Base-by-base conservation (phyloP, 768 basidiomycete genomes). In the Kwoniella dendrophila region DNA sequence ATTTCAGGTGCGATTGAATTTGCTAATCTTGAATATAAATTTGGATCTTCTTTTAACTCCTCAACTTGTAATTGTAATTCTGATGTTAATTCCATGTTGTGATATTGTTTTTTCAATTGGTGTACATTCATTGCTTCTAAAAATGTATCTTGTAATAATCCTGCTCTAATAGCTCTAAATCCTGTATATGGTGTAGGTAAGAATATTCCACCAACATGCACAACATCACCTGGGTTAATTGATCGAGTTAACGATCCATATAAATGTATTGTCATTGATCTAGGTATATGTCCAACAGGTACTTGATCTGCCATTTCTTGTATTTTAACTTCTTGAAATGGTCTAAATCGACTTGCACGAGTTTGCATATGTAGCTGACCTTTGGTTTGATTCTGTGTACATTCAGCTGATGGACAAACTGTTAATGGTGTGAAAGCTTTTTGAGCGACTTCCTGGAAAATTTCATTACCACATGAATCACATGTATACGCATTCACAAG, bases 251-350 rank as follows among this genome's bases (percentile, higher is more conserved):
- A 84, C 62, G 84, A 88, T 24, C 96, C 96, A 66, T 91, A 87
- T 33, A 97, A 83, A 75, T 99, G 93, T n/a, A 96, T 79, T 0
- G 93, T 93, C 96, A 97, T 98, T 2, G 94, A 93, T 38, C 96
- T 88, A 24, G 96, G 96, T 60, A 99, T 99, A 78, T 99, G 96
- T 3, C 96, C 96, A 48, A 99, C 95, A 24, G 96, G 96, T 0
- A 99, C 96, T 87, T 99, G 96, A 74, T 98, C 95, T 26, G 95
- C 90, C 94, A 99, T 95, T 80, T 99, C 96, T 78, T 99, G 96
- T 57, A 99, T 94, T 80, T 95, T 95, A 63, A 96, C 86, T 80
- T 99, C 96, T 77, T 99, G 96, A 83, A 98, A 99, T 0, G 96
- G 94, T 71, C 88, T 90, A 79, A 99, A 99, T 56, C 94, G 86